A percentile compares a stretch with the other conserved stretches of the same genome.
Evolutionary conservation across 2,329 filamentous ascomycete genomes (phyloP).

Genomic region (Lasiodiplodia theobromae): DNA sequence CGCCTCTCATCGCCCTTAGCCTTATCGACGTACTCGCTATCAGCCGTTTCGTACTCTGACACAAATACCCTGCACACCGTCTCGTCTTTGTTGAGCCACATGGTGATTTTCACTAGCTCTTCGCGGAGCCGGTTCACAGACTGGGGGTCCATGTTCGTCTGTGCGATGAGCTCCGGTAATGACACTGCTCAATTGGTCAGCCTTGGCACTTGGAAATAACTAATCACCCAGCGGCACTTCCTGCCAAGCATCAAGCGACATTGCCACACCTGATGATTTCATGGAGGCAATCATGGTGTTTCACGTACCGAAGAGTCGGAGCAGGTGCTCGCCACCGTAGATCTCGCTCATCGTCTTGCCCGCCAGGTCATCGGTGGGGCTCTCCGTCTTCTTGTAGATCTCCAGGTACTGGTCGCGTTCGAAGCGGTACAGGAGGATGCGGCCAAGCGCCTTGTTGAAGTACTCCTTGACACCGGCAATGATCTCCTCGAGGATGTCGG

Average conservation of each 20-base stretch:
- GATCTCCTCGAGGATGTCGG: conserved; percentile 89
- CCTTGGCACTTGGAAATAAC: conserved; percentile 10
- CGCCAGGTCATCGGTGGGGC: conserved; percentile 65
- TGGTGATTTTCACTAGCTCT: conserved; percentile 84
- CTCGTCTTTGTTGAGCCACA: conserved; percentile 75
- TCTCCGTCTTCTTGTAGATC: conserved; percentile 73
- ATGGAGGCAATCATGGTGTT: not conserved
- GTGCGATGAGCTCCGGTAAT: conserved; percentile 90
- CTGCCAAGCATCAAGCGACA: conserved; percentile 2
- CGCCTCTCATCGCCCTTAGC: conserved; percentile 51
- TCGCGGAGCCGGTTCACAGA: conserved; percentile 87
- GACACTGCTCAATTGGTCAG: conserved; percentile 60
- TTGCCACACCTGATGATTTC: conserved; percentile 3
- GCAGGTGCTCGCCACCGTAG: conserved; percentile 92
- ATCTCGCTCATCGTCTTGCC: conserved; percentile 79
- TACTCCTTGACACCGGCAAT: conserved; percentile 87
- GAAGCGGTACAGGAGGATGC: conserved; percentile 91
- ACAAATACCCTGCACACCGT: conserved; percentile 80
- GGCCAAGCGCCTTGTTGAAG: conserved; percentile 88
- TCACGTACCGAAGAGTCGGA: conserved; percentile 81
- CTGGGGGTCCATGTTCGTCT: conserved; percentile 97
- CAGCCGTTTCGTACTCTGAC: conserved; percentile 75
- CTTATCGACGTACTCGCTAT: conserved; percentile 74
- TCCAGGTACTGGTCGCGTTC: conserved; percentile 89
- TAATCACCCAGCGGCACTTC: conserved; percentile 16